These are phyloP conservation scores for Thyridium curvatum DNA, from an alignment of 2,329 filamentous ascomycete genomes.

Conservation along the genomic window DNA sequence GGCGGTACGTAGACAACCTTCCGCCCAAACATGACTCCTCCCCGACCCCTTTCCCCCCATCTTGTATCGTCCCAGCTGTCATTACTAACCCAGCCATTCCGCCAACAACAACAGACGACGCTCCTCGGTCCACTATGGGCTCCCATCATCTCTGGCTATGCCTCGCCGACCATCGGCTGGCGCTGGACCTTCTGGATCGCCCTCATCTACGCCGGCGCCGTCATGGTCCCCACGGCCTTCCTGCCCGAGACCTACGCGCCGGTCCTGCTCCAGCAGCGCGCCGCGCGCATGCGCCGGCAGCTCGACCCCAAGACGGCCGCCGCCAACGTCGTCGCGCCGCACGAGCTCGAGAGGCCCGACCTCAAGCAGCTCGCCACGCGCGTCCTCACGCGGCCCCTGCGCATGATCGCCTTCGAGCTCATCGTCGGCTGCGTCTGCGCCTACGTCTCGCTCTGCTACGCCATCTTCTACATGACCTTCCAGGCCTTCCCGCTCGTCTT, in stretches of 20 bases:
- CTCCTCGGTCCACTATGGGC: conserved; percentile 60
- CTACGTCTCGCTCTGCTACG: conserved; percentile 67
- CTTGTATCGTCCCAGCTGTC: too few species aligned
- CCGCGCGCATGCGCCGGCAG: conserved; percentile 48
- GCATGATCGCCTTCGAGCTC: conserved; percentile 67
- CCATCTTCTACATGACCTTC: conserved; percentile 65
- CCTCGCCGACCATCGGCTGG: conserved; percentile 54
- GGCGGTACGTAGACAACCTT: conserved; percentile 48
- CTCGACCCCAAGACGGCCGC: conserved; percentile 38
- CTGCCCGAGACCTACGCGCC: conserved; percentile 61
- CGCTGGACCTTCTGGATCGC: conserved; percentile 67
- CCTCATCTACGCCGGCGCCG: conserved; percentile 59
- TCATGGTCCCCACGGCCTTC: conserved; percentile 53
- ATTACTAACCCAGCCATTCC: neutral
- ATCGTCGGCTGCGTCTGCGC: conserved; percentile 65
- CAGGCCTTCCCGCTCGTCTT: conserved; percentile 71
- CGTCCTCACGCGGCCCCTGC: conserved; percentile 64
- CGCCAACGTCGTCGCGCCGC: conserved; percentile 47
- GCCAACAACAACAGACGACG: conserved; percentile 49
- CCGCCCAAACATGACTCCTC: too few species aligned
- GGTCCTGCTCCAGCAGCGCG: conserved; percentile 49
- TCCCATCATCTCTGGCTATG: conserved; percentile 59
- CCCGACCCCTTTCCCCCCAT: neutral
- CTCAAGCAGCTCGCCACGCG: conserved; percentile 55
- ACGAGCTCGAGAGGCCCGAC: conserved; percentile 56